Evolutionary conservation across 345 rosid genomes (phyloP).

Genomic region (Garcia nutans): DNA sequence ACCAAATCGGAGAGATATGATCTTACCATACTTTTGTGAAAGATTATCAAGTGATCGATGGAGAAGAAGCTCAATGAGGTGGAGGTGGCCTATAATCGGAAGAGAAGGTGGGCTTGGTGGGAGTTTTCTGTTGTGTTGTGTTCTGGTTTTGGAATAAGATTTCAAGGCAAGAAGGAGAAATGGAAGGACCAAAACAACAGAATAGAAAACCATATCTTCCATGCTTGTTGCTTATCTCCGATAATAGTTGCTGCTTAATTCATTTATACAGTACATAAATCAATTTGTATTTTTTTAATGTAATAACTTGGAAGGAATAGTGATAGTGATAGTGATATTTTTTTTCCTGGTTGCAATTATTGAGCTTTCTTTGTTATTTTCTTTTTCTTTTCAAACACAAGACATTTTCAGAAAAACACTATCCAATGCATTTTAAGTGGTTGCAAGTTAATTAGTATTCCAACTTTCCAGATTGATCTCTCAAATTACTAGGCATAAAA

Average conservation of each 20-base stretch:
- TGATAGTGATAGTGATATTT: too few species aligned
- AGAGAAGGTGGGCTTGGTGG: constrained; percentile 5
- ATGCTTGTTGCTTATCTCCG: neutral
- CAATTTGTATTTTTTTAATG: too few species aligned
- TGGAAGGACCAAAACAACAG: neutral
- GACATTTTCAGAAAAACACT: too few species aligned
- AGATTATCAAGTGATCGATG: neutral
- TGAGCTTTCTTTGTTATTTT: too few species aligned
- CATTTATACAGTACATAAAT: too few species aligned
- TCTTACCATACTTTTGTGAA: neutral
- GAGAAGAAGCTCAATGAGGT: neutral
- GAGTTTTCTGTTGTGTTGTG: neutral
- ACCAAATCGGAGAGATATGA: neutral
- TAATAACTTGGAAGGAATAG: too few species aligned
- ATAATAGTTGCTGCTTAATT: neutral
- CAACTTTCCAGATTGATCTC: too few species aligned
- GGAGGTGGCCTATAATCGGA: constrained; percentile 12
- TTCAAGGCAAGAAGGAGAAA: neutral
- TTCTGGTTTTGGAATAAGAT: neutral
- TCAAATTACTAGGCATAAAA: too few species aligned
- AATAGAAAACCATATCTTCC: neutral
- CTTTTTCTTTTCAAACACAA: too few species aligned
- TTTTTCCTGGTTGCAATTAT: too few species aligned
- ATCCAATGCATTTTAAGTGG: too few species aligned
- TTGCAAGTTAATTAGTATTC: too few species aligned